Evolutionary conservation across 192 early-diverging fungal species (phyloP).

Genomic region (Pilobolus umbonatus): DNA sequence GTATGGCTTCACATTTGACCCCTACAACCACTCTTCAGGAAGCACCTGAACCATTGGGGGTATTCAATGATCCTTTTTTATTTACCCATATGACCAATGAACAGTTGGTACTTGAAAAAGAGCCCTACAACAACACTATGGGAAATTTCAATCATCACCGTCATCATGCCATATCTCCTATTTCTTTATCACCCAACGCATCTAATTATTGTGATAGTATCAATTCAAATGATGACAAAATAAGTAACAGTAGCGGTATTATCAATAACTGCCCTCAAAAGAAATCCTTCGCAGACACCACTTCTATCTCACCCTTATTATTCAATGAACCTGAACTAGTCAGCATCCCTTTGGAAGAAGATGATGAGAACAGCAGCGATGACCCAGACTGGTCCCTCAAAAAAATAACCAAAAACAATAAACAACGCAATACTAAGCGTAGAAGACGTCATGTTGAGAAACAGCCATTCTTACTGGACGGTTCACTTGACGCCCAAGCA

Average conservation of each 20-base stretch:
- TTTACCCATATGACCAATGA: too few species aligned
- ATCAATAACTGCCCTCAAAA: too few species aligned
- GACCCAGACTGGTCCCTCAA: constrained; percentile 4
- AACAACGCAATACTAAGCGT: too few species aligned
- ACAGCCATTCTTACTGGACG: too few species aligned
- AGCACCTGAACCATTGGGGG: background rate
- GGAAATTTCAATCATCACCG: too few species aligned
- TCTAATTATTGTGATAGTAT: constrained; percentile 6
- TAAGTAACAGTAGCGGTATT: background rate
- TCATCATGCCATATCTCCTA: background rate
- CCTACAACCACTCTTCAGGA: background rate
- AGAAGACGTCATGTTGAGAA: too few species aligned
- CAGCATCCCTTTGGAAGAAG: background rate
- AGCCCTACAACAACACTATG: too few species aligned
- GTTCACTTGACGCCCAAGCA: too few species aligned
- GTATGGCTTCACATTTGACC: too few species aligned
- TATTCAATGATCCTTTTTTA: background rate
- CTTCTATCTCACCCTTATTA: background rate
- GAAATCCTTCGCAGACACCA: too few species aligned
- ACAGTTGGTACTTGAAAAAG: too few species aligned
- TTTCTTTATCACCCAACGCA: background rate
- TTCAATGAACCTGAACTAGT: background rate
- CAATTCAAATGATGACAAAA: background rate
- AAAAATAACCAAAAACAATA: constrained; percentile 7
- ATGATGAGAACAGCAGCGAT: background rate